phyloP scores from a whole-genome alignment of 176 grass and related monocot genomes.

The Eleusine indica region DNA sequence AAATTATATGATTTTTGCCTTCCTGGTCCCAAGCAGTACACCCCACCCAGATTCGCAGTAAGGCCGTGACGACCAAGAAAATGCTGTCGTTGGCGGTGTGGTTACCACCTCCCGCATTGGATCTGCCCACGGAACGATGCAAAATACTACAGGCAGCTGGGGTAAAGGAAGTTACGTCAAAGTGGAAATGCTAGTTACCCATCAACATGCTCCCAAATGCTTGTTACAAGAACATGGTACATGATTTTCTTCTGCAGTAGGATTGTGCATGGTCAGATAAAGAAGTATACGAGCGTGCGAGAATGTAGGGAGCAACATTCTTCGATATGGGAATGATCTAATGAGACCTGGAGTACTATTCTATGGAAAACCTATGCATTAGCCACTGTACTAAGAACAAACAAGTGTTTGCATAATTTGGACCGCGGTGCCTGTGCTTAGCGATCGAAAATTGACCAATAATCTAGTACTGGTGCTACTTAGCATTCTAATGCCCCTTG shows the following conservation, averaged over 20 bases:
- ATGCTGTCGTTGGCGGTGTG: not conserved
- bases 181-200: conserved; percentile 11
- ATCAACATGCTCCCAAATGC: not conserved
- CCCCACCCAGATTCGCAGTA: not conserved
- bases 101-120: not conserved
- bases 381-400: not conserved
- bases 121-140: conserved; percentile 8
- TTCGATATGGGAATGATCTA: not conserved
- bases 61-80: conserved; percentile 11
- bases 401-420: not conserved
- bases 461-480: not conserved
- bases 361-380: not conserved
- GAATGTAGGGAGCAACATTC: too few species aligned
- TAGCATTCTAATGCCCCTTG: not conserved
- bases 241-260: not conserved
- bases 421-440: not conserved
- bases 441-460: not conserved
- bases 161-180: not conserved
- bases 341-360: not conserved
- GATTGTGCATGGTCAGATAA: not conserved
- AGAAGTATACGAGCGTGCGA: not conserved
- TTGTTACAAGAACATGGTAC: not conserved
- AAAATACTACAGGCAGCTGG: not conserved
- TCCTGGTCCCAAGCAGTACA: not conserved
- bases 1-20: not conserved